Percentiles rank a stretch among this genome's conserved stretches.
Conservation (phyloP, 257 asterid genomes). For the Solanum pimpinellifolium region DNA sequence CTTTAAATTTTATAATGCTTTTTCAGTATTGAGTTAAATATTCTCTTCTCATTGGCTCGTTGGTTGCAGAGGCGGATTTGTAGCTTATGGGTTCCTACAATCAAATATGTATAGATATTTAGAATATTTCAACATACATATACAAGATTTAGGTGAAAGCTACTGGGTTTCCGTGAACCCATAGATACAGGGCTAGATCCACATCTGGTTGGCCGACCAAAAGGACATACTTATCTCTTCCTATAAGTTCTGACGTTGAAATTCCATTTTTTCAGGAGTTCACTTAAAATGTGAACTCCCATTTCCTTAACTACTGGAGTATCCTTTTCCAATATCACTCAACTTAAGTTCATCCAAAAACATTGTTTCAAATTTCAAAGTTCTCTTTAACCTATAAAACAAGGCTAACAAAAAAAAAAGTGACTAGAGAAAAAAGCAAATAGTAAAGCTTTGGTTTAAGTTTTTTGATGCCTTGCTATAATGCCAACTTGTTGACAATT, state of each 20-base stretch:
- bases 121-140: not conserved
- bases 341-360: not conserved
- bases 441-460: not conserved
- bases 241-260: not conserved
- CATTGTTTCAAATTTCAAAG: not conserved
- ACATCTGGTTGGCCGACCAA: not conserved
- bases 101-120: not conserved
- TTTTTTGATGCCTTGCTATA: not conserved
- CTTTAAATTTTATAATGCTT: not conserved
- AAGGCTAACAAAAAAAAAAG: not conserved
- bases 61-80: not conserved
- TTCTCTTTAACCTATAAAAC: not conserved
- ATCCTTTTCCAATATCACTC: not conserved
- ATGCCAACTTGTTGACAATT: not conserved
- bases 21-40: not conserved
- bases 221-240: not conserved
- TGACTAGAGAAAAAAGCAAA: not conserved
- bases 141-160: not conserved
- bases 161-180: not conserved
- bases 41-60: not conserved
- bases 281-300: not conserved
- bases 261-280: not conserved
- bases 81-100: not conserved
- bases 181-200: not conserved
- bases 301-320: not conserved